Base-by-base conservation (phyloP, 73 alveolate genomes). In the Symbiodinium pilosum region DNA sequence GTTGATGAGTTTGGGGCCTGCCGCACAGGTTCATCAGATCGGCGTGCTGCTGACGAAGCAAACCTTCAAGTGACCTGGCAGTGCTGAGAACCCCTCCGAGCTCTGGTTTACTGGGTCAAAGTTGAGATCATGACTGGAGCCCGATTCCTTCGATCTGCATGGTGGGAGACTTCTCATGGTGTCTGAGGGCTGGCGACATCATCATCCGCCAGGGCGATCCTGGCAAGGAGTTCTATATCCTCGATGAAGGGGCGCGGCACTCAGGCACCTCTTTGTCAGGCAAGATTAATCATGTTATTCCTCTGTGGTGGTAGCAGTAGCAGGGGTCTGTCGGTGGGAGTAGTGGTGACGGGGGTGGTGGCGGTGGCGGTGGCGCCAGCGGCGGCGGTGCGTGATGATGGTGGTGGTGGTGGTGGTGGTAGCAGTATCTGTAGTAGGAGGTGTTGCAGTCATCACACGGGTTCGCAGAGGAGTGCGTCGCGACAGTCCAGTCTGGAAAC, bases 171-270 rank as follows among this genome's bases (percentile, higher is more conserved):
- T n/a, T n/a, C n/a, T n/a, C n/a, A n/a, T n/a, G n/a, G n/a, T n/a
- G n/a, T n/a, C n/a, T n/a, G n/a, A 69, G 85, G 85, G 85, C 85
- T 30, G 85, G 85, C 30, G 43, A 32, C 21, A 34, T 14, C 85
- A 73, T 73, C 85, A 73, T 73, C 85, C 18, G 43, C 26, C 85
- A 73, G 43, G 85, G 85, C 24, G 85, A 73, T 18, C 85, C 85
- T 30, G 85, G 85, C n/a, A 18, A 14, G 44, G 85, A 73, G 85
- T 73, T 73, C 44, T 73, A 18, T 43, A n/a, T 73, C 85, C 85
- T 73, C 34, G 85, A 73, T 26, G 24, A 32, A 43, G 85, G 85
- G 6, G 85, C 18, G 77, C 36, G 3, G 59, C 14, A 47, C 59
- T 47, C 6, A 9, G 14, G 14, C 14, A 9, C 59, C 59, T 14